Evolutionary conservation across 345 rosid species (phyloP).

Genomic region (Citrus glauca): DNA sequence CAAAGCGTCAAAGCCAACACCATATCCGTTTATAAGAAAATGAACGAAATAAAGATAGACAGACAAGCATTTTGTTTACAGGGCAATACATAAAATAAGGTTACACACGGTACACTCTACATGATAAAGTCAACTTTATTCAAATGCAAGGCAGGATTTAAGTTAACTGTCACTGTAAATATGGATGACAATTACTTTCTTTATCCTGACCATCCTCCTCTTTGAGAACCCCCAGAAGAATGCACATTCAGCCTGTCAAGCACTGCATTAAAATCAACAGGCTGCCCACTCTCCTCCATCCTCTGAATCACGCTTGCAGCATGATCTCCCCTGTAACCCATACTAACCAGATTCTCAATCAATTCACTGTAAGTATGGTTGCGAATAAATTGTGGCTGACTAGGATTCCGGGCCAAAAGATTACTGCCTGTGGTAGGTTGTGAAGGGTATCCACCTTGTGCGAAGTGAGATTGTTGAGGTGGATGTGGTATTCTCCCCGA

Average conservation of each 20-base stretch:
- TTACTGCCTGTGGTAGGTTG: slow-evolving; percentile 40
- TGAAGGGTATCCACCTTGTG: slow-evolving; percentile 67
- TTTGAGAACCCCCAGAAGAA: slow-evolving; percentile 63
- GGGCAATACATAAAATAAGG: not conserved
- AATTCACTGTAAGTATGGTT: slow-evolving; percentile 68
- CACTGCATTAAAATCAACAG: slow-evolving; percentile 77
- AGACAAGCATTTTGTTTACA: not conserved
- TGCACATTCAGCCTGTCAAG: slow-evolving; percentile 74
- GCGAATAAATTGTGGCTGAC: slow-evolving; percentile 48
- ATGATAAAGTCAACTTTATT: not conserved
- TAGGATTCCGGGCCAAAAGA: slow-evolving; percentile 39
- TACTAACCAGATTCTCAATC: slow-evolving; percentile 79
- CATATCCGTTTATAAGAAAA: no score
- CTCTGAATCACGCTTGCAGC: slow-evolving; percentile 72
- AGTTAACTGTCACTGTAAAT: not conserved
- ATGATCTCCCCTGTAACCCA: slow-evolving; percentile 93
- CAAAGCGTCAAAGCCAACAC: no score
- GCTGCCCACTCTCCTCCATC: slow-evolving; percentile 93
- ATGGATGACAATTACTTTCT: not conserved
- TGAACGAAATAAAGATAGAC: no score
- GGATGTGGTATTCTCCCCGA: slow-evolving; percentile 55
- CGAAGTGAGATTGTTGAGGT: slow-evolving; percentile 58
- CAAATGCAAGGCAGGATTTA: slow-evolving; percentile 1
- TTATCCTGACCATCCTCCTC: slow-evolving; percentile 70
- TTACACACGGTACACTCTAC: not conserved